Base-by-base conservation (phyloP, 2,329 filamentous ascomycete genomes). In the Ophiocordyceps camponoti-leonardi region DNA sequence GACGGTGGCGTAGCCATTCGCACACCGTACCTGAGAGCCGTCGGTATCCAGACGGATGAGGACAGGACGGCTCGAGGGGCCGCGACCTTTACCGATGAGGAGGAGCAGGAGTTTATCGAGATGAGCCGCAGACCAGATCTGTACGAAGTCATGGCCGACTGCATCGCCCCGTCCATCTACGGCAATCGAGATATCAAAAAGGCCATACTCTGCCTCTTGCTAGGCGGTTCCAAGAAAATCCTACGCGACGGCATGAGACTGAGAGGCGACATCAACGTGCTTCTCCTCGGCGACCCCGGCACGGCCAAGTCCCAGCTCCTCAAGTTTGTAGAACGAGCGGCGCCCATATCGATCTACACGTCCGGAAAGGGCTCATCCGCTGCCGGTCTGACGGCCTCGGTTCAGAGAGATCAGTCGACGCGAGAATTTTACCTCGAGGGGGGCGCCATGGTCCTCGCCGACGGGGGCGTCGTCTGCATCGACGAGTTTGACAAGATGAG, bases 401-500 rank as follows among this genome's bases (percentile, higher is more conserved):
- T 98, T 2, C 92, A 98, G 56, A 80, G 92, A 48, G 92, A 98
- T 57, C 81, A 85, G 14, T 83, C 81, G 14, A 95, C 90, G 0
- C 77, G 92, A 44, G 92, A 98, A 61, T 98, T 98, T 63, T 98
- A 96, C 57, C 78, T 98, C 1, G 92, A 98, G 69, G 92, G 92
- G 42, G 92, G 92, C 64, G 92, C 92, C 30, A 96, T 98, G 92
- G 92, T 98, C 4, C 77, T 98, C 18, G 92, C 92, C 4, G 92
- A 98, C 53, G 88, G 88, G 2, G 92, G 92, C 55, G 90, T 96
- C 1, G 92, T 96, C 11, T 96, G 92, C 63, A 98, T 98, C 54
- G 92, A 98, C 59, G 92, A 98, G 65, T 98, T 98, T 59, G 92
- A 98, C 68, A 98, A 98, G 71, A 98, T 98, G 92, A 77, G 92